These are phyloP conservation scores for Heritiera littoralis DNA, from an alignment of 345 rosid genomes.

Conservation along the genomic window DNA sequence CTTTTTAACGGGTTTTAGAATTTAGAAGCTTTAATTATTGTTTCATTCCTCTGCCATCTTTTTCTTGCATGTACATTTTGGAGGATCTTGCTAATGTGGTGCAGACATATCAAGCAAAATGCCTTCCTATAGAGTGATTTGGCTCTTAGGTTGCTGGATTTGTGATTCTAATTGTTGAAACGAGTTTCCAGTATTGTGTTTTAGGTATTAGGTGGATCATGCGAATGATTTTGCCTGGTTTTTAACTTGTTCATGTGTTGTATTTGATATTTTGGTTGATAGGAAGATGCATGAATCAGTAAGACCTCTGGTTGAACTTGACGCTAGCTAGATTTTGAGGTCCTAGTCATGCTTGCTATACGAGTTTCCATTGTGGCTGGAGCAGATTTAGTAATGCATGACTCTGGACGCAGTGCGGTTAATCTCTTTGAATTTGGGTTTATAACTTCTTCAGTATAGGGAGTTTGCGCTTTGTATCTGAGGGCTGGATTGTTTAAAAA, in stretches of 20 bases:
- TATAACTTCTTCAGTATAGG: neutral
- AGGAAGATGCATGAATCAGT: neutral
- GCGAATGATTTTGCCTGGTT: neutral
- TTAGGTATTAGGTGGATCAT: conserved; percentile 1
- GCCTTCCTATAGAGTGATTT: conserved; percentile 18
- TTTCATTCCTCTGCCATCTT: conserved; percentile 1
- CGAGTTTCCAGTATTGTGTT: neutral
- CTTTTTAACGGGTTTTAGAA: neutral
- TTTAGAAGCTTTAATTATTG: conserved; percentile 6
- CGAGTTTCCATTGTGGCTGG: neutral
- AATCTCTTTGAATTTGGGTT: conserved; percentile 4
- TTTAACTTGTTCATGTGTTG: neutral
- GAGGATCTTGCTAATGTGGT: conserved; percentile 16
- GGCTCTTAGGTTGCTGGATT: conserved; percentile 16
- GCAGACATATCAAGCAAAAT: conserved; percentile 24
- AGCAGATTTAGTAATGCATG: conserved; percentile 9
- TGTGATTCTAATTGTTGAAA: conserved; percentile 11
- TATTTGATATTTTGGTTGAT: neutral
- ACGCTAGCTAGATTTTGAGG: conserved; percentile 24
- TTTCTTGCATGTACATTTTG: conserved; percentile 4
- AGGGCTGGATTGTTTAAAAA: conserved; percentile 1
- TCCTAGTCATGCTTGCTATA: neutral
- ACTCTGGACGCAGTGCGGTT: neutral
- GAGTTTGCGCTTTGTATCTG: conserved; percentile 1
- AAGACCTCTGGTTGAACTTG: neutral